Base-by-base conservation (phyloP, 768 basidiomycete genomes). In the Gelatoporia subvermispora region DNA sequence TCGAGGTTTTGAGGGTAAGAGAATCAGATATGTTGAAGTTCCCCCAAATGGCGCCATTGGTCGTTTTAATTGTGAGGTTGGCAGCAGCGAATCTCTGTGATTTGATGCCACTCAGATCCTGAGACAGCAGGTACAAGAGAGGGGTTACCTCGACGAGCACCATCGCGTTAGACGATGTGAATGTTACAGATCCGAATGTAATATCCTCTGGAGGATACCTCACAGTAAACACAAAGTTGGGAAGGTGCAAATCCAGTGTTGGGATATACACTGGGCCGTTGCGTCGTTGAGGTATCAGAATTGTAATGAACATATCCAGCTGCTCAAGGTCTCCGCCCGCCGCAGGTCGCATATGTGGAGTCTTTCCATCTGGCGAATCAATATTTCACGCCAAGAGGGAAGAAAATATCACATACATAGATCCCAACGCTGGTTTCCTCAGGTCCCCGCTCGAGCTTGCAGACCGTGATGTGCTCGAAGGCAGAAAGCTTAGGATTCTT, bases 21-120 rank as follows among this genome's bases (percentile, higher is more conserved):
- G 53, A 41, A 2, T 54, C 35, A 0, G 65, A 60, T 0, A 63
- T 47, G 48, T 64, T 68, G 53, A 70, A 70, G 20, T 60, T 60
- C 20, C 75, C 74, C 2, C 15, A 20, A 47, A 76, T 72, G 1
- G 52, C 38, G 3, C 60, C 63, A 20, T 76, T 72, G 8, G 49
- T 57, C 22, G 73, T 60, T 3, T 28, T 49, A 25, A 71, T 17
- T 2, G 44, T 34, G 0, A 57, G 61, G 17, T 40, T 35, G 2
- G 56, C 46, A 4, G 65, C 56, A 9, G 61, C 56, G n/a, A 72
- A 35, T 8, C 67, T 63, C 73, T 75, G 39, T 16, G 31, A 13
- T n/a, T n/a, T n/a, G 8, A 17, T 5, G 28, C 11, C 8, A 20
- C 13, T 39, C 15, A 5, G 3, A 16, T 9, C 35, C 5, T 8